Percentiles rank a stretch among this genome's conserved stretches.
These are phyloP conservation scores for Nicotiana tomentosiformis DNA, from an alignment of 257 asterid genomes.

Conservation along the genomic window DNA sequence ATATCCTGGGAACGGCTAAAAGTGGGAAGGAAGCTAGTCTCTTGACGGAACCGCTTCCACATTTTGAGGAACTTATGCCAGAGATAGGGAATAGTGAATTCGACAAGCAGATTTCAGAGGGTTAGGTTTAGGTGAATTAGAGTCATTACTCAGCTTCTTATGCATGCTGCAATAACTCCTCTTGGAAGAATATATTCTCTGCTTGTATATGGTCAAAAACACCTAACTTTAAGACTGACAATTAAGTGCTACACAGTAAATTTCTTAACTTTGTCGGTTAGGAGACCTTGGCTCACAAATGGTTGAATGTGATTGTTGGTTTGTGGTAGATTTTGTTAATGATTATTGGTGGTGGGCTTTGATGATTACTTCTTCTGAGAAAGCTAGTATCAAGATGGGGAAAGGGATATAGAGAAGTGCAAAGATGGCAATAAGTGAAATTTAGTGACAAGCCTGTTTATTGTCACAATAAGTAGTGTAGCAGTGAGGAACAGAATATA, in stretches of 20 bases:
- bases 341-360: neutral
- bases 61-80: constrained; percentile 30
- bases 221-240: neutral
- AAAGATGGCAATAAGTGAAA: neutral
- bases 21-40: constrained; percentile 35
- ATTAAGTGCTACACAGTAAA: neutral
- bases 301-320: neutral
- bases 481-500: neutral
- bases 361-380: neutral
- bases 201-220: neutral
- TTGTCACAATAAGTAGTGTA: neutral
- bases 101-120: neutral
- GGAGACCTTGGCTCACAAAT: neutral
- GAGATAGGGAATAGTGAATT: neutral
- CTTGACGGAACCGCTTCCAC: constrained; percentile 32
- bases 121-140: neutral
- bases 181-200: neutral
- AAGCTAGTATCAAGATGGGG: neutral
- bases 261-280: neutral
- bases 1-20: constrained; percentile 18
- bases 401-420: neutral
- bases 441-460: neutral
- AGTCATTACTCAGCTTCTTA: neutral
- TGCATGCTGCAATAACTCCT: neutral
- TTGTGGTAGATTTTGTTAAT: neutral